Base-by-base conservation (phyloP, 805 yeast species). In the Vanderwaltozyma polyspora region DNA sequence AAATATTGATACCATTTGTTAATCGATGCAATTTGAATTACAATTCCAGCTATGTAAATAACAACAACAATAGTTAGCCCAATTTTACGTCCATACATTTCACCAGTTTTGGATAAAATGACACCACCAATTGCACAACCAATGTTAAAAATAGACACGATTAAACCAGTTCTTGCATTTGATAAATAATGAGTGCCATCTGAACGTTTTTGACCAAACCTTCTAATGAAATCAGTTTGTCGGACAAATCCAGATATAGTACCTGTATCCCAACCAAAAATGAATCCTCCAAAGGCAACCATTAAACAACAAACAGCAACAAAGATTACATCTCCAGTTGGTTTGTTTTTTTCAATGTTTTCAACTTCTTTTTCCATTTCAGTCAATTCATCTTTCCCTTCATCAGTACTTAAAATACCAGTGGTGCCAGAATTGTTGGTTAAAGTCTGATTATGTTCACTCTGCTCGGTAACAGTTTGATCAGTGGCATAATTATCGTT, bases 211-310 rank as follows among this genome's bases (percentile, higher is more conserved):
- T 38, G 40, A 10, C 56, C 56, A 35, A 51, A 49, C 33, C 56
- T 44, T 27, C 49, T 35, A 4, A 48, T 24, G 38, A 44, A 51
- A 35, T 51, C 55, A 8, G 45, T 43, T 48, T 58, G 60, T 48
- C 72, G 71, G 33, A 76, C 78, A 46, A 79, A 76, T 41, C 85
- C 85, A 15, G 82, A 74, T 52, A 79, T 76, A 3, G 40, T 37
- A 66, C 84, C 85, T 28, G 85, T 77, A 63, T 79, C 87, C 72
- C 80, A 79, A 43, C 87, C 87, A 48, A 76, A 79, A 29, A 78
- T 77, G 52, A 74, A 79, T 31, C 86, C 87, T 62, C 84, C 85
- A 42, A 79, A 79, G 22, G 84, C 81, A 43, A 79, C 72, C 57
- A 59, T 48, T n/a, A 52, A 27, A 52, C 64, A 60, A 19, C 54